phyloP scores from a whole-genome alignment of 2,329 filamentous ascomycete species.

The Blastomyces percursus region DNA sequence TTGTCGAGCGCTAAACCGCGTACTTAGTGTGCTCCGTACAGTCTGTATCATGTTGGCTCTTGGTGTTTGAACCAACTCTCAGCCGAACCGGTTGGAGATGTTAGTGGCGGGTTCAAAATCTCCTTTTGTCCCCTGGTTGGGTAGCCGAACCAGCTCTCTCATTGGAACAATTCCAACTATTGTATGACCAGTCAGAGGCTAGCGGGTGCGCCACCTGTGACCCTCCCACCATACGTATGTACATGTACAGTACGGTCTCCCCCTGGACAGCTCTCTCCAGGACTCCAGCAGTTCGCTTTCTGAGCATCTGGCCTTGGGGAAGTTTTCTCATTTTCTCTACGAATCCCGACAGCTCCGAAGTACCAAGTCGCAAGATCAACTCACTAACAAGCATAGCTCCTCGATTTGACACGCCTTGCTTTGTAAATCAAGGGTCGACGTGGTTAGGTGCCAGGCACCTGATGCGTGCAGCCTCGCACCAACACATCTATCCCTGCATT shows the following conservation, averaged over 20 bases:
- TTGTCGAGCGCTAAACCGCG: background rate
- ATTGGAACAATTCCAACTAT: background rate
- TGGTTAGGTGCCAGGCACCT: background rate
- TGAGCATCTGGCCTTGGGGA: background rate
- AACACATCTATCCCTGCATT: constrained; percentile 1
- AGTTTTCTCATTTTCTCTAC: background rate
- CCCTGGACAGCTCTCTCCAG: background rate
- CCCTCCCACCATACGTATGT: too few relatives aligned
- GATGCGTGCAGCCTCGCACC: background rate
- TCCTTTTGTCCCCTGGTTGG: background rate
- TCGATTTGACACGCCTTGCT: background rate
- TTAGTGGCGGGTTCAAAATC: background rate
- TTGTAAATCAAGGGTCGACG: background rate
- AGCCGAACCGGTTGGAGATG: background rate
- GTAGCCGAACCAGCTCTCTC: background rate
- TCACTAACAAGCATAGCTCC: background rate
- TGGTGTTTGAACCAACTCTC: background rate
- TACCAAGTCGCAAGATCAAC: background rate
- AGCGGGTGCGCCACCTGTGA: background rate
- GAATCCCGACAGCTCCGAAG: background rate
- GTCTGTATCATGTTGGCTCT: background rate
- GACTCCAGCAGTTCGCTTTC: too few relatives aligned
- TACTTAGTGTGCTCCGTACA: background rate
- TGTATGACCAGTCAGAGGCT: background rate
- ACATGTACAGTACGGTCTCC: too few relatives aligned